phyloP scores from a whole-genome alignment of 225 moss, liverwort and hornwort species.

The Thuidium tamariscinum region DNA sequence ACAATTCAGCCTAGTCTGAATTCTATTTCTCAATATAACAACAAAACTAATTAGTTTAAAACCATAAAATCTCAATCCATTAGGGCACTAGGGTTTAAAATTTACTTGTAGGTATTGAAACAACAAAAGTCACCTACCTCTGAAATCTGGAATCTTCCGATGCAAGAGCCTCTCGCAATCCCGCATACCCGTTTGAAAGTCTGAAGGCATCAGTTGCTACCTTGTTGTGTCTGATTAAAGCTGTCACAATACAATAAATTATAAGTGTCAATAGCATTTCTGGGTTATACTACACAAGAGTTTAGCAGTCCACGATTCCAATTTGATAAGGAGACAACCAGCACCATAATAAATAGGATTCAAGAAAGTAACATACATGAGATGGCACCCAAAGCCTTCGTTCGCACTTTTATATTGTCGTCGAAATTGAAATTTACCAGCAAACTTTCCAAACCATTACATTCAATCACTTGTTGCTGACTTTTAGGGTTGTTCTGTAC shows the following conservation, averaged over 20 bases:
- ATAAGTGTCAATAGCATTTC: neutral
- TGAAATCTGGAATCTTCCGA: slow-evolving; percentile 61
- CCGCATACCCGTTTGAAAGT: slow-evolving; percentile 76
- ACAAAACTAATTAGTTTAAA: neutral
- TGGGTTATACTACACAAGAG: neutral
- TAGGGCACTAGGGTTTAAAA: neutral
- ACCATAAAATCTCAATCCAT: neutral
- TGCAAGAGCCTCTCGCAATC: slow-evolving; percentile 71
- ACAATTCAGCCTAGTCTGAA: neutral
- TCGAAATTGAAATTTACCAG: slow-evolving; percentile 68
- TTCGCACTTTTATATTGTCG: slow-evolving; percentile 57
- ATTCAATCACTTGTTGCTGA: slow-evolving; percentile 85
- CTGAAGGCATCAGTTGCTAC: slow-evolving; percentile 70
- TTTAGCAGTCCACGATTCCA: neutral
- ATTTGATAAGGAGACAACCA: neutral
- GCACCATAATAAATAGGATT: neutral
- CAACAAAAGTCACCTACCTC: slow-evolving; percentile 24
- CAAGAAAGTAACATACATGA: slow-evolving; percentile 49
- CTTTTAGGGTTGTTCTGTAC: slow-evolving; percentile 91
- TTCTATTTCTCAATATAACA: neutral
- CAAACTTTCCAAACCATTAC: slow-evolving; percentile 58
- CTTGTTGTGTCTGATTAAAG: slow-evolving; percentile 81
- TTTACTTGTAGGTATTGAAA: neutral
- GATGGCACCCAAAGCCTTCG: slow-evolving; percentile 87
- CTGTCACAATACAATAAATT: slow-evolving; percentile 19